These are phyloP conservation scores for Sphaerulina musiva DNA, from an alignment of 2,329 filamentous ascomycete species.

Conservation along the genomic window DNA sequence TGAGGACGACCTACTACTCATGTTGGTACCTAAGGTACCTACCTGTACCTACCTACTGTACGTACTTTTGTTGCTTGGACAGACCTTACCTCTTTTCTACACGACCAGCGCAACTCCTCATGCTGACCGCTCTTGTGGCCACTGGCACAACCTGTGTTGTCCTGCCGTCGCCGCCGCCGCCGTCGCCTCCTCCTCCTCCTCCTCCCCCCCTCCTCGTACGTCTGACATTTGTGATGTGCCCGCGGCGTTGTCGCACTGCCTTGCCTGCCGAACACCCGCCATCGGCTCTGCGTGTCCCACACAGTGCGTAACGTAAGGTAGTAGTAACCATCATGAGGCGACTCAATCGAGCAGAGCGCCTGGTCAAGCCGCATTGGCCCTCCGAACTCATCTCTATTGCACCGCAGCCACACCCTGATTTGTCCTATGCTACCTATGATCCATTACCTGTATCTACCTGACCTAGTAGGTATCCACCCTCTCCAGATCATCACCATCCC, in stretches of 20 bases:
- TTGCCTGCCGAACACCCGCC: slow-evolving; percentile 12
- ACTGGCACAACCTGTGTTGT: not conserved
- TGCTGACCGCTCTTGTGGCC: slow-evolving; percentile 3
- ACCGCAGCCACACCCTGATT: slow-evolving; percentile 5
- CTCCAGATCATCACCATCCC: slow-evolving; percentile 4
- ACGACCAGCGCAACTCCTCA: not conserved
- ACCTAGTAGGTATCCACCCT: not conserved
- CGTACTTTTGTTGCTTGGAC: not conserved
- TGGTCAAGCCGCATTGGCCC: slow-evolving; percentile 16
- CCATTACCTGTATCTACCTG: no score
- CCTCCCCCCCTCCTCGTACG: not conserved
- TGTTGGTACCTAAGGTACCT: no score
- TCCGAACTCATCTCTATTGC: slow-evolving; percentile 14
- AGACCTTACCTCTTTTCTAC: not conserved
- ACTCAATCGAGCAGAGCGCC: slow-evolving; percentile 11
- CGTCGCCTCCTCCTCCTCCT: no score
- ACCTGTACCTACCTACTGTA: no score
- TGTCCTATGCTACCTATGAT: not conserved
- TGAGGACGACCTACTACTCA: no score
- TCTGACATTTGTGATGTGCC: not conserved
- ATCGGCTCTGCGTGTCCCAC: slow-evolving; percentile 11
- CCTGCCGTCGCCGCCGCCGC: no score
- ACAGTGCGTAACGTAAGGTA: no score
- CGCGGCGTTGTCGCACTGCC: not conserved
- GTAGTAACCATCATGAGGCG: slow-evolving; percentile 4